phyloP scores from a whole-genome alignment of 768 basidiomycete species.

The Agrocybe chaxingu region DNA sequence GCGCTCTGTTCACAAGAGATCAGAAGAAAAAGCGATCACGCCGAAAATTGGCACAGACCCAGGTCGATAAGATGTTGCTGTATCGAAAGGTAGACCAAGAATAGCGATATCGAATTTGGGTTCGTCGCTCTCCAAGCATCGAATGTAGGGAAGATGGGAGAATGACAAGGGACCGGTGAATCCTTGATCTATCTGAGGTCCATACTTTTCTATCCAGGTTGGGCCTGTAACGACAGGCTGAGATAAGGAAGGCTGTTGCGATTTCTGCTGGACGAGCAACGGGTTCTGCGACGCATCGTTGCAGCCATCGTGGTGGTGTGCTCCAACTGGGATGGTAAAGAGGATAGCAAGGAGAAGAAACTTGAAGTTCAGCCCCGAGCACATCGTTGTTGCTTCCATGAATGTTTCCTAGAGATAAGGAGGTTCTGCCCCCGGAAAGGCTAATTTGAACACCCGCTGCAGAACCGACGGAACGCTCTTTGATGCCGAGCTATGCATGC shows the following conservation, averaged over 20 bases:
- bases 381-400: no score
- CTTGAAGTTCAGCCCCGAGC: no score
- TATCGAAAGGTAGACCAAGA: slow-evolving; percentile 80
- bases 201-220: slow-evolving; percentile 73
- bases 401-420: no score
- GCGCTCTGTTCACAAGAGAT: slow-evolving; percentile 51
- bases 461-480: no score
- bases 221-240: slow-evolving; percentile 8
- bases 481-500: no score
- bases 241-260: slow-evolving; percentile 1
- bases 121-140: slow-evolving; percentile 61
- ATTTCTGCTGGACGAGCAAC: background rate
- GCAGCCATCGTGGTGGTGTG: no score
- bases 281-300: background rate
- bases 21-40: background rate
- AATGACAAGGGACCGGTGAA: slow-evolving; percentile 84
- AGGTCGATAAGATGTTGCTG: slow-evolving; percentile 57
- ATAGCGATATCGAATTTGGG: slow-evolving; percentile 71
- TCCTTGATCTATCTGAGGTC: slow-evolving; percentile 64
- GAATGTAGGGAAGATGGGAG: slow-evolving; percentile 73
- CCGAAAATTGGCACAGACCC: slow-evolving; percentile 28
- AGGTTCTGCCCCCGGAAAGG: no score
- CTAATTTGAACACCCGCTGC: no score
- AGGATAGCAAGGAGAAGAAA: no score
- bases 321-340: no score